Evolutionary conservation across 2,329 filamentous ascomycete genomes (phyloP), one percentile per base, ranked within the genome.

Genomic region (Colletotrichum salicis): DNA sequence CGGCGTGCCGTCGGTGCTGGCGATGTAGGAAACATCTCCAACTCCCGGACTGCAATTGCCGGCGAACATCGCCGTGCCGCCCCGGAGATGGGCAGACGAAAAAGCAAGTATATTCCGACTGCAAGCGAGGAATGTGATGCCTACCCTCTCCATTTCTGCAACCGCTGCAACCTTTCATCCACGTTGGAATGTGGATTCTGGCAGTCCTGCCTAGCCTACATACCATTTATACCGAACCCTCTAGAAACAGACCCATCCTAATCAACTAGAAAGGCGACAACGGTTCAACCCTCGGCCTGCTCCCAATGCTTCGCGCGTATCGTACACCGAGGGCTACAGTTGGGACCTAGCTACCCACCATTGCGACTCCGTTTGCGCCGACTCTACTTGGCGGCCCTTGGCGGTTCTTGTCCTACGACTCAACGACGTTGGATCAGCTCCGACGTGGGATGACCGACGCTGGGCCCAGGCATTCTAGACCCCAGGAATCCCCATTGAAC

Each of bases 401-500:
- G 70, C 70, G 35, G 54, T 29, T 70, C 70, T 72, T 70, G 70
- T 70, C 70, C 70, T 64, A 64, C 65, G 55, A 64, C 59, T 64
- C 70, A 64, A 70, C 66, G 57, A 60, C 35, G 70, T 70, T 64
- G 66, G 70, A 33, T 24, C 31, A 24, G 41, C 60, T 64, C 65
- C 65, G 37, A 70, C 54, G 59, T 55, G 65, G 65, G 60, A 72
- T 72, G 70, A 64, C 70, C 37, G 55, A 63, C 51, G 35, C 60
- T 45, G 22, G 54, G 45, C 19, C 48, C 19, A 54, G 13, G 56
- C 70, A 70, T 56, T 57, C 70, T 59, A 70, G 45, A 72, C 66
- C 56, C 59, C 58, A 29, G 54, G 15, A 55, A 51, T 55, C 29
- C 65, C 64, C 69, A 45, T 64, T 41, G 22, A 37, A 37, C 52